Evolutionary conservation across 2,329 filamentous ascomycete species (phyloP).

Genomic region (Epichloe typhina): DNA sequence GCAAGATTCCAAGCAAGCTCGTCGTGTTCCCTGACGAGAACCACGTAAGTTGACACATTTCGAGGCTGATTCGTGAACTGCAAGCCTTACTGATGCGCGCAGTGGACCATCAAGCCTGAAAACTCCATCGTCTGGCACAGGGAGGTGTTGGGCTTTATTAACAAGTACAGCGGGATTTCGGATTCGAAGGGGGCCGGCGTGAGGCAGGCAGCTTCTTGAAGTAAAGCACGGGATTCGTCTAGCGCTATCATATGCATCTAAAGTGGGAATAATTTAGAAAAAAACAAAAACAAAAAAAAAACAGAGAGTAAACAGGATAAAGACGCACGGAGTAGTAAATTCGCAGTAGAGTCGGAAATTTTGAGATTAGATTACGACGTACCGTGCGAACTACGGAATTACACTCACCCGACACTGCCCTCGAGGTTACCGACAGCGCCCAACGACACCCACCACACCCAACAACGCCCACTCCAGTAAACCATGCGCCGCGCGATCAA

Average conservation of each 20-base stretch:
- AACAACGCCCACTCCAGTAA: constrained; percentile 1
- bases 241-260: too few species aligned
- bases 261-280: too few species aligned
- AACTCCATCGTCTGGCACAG: constrained; percentile 85
- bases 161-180: constrained; percentile 41
- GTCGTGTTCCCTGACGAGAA: constrained; percentile 69
- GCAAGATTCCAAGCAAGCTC: constrained; percentile 62
- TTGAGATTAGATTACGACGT: background rate
- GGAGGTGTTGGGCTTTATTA: constrained; percentile 70
- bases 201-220: background rate
- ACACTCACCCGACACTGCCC: background rate
- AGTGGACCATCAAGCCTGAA: constrained; percentile 83
- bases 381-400: background rate
- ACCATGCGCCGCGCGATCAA: constrained; percentile 16
- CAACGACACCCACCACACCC: too few species aligned
- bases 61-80: background rate
- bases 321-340: too few species aligned
- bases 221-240: background rate
- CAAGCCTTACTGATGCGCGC: constrained; percentile 1
- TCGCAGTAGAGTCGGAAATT: too few species aligned
- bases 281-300: too few species aligned
- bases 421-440: too few species aligned
- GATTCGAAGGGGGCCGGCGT: constrained; percentile 4
- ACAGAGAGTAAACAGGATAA: too few species aligned
- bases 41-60: constrained; percentile 24